Conservation (phyloP, 2,329 filamentous ascomycete genomes). For the Byssoonygena ceratinophila region DNA sequence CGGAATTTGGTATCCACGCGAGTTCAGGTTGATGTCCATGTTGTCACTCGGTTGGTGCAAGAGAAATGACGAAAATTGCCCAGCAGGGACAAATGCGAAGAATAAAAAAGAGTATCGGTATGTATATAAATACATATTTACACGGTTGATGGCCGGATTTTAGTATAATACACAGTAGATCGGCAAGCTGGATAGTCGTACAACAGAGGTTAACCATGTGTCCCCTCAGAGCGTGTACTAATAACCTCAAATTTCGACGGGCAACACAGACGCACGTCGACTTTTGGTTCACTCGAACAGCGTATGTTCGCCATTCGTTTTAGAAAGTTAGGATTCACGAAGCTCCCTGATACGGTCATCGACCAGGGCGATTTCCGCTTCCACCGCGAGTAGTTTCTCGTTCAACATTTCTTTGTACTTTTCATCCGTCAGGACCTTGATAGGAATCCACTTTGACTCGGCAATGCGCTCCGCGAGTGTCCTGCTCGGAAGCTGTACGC, state of each 20-base stretch:
- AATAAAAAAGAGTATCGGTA: no score
- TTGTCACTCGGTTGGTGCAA: no score
- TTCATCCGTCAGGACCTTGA: constrained; percentile 58
- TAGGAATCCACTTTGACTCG: constrained; percentile 59
- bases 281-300: not conserved
- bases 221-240: not conserved
- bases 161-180: no score
- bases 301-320: not conserved
- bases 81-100: no score
- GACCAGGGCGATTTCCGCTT: constrained; percentile 66
- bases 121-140: no score
- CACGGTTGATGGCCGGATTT: no score
- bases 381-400: constrained; percentile 59
- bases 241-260: not conserved
- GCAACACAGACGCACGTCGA: not conserved
- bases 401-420: constrained; percentile 61
- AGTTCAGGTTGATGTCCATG: no score
- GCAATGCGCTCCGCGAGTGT: constrained; percentile 42
- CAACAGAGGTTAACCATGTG: no score
- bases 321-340: constrained; percentile 21
- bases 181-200: no score
- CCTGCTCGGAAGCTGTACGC: constrained; percentile 27
- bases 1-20: no score
- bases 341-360: constrained; percentile 61
- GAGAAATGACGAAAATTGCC: no score